These are phyloP conservation scores for Globisporangium cederbergense DNA, from an alignment of 352 stramenopile genomes.

Conservation along the genomic window DNA sequence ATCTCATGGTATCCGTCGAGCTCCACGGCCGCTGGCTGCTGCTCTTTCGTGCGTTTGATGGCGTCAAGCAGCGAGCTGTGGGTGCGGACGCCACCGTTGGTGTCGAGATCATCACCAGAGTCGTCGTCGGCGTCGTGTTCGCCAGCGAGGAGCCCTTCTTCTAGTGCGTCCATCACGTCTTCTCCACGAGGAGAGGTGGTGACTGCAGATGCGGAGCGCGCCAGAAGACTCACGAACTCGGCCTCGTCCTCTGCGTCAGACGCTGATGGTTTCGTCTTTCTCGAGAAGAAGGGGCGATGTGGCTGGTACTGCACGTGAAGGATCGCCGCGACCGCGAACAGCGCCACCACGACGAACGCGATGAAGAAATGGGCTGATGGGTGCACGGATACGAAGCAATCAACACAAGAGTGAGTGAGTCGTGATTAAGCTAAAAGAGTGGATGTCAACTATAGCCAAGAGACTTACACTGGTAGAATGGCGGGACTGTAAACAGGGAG, in stretches of 20 bases:
- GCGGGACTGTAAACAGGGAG: constrained; percentile 5
- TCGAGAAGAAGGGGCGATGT: constrained; percentile 8
- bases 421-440: neutral
- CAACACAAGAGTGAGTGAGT: neutral
- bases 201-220: neutral
- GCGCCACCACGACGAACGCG: constrained; percentile 14
- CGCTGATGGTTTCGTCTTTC: neutral
- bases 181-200: neutral
- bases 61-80: constrained; percentile 25
- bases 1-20: constrained; percentile 36
- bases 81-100: neutral
- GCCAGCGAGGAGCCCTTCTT: constrained; percentile 19
- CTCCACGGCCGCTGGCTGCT: constrained; percentile 13
- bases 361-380: constrained; percentile 25
- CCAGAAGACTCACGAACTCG: constrained; percentile 15
- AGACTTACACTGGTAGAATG: constrained; percentile 17
- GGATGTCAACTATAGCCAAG: neutral
- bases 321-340: constrained; percentile 18
- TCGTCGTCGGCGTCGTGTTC: neutral
- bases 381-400: neutral
- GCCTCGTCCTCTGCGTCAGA: constrained; percentile 12
- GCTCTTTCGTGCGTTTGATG: constrained; percentile 30
- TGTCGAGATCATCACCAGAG: neutral
- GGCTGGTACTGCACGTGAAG: constrained; percentile 23
- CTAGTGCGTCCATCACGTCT: constrained; percentile 13